Conservation (phyloP, 768 basidiomycete species). For the Trametes maxima region DNA sequence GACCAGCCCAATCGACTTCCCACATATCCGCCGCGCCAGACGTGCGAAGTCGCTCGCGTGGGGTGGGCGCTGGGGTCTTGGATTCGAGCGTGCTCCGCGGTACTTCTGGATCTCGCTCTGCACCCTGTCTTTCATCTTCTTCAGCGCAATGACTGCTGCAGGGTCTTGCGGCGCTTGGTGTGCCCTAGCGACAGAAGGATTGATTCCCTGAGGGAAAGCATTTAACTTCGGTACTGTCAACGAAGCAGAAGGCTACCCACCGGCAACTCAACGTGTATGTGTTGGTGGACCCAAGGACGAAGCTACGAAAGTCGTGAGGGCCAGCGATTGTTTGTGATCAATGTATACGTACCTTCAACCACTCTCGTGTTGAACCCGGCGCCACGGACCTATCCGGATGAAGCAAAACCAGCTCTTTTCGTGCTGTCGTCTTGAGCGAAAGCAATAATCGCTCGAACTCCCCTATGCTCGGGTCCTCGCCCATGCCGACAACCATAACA, state of each 20-base stretch:
- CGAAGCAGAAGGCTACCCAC: slow-evolving; percentile 42
- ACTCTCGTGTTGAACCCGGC: slow-evolving; percentile 91
- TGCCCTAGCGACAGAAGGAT: slow-evolving; percentile 63
- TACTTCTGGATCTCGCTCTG: slow-evolving; percentile 89
- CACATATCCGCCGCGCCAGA: slow-evolving; percentile 87
- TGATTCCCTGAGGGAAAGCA: slow-evolving; percentile 57
- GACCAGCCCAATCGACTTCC: slow-evolving; percentile 90
- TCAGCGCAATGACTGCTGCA: slow-evolving; percentile 85
- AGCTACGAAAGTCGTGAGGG: slow-evolving; percentile 49
- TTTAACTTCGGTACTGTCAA: not conserved
- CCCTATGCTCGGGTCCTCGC: slow-evolving; percentile 86
- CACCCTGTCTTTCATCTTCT: slow-evolving; percentile 90
- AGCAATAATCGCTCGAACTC: slow-evolving; percentile 94
- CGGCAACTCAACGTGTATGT: slow-evolving; percentile 91
- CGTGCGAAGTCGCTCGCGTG: slow-evolving; percentile 92
- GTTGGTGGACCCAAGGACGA: slow-evolving; percentile 95
- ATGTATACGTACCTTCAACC: slow-evolving; percentile 73
- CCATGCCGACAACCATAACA: slow-evolving; percentile 93
- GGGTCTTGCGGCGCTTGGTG: slow-evolving; percentile 69
- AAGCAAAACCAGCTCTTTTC: slow-evolving; percentile 93
- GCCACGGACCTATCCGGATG: slow-evolving; percentile 89
- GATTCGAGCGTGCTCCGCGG: slow-evolving; percentile 61
- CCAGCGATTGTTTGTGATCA: not conserved
- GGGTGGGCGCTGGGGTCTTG: slow-evolving; percentile 73
- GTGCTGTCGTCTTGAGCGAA: slow-evolving; percentile 97